Evolutionary conservation across 495 filamentous ascomycete species (phyloP).

Genomic region (Viridothelium virens): DNA sequence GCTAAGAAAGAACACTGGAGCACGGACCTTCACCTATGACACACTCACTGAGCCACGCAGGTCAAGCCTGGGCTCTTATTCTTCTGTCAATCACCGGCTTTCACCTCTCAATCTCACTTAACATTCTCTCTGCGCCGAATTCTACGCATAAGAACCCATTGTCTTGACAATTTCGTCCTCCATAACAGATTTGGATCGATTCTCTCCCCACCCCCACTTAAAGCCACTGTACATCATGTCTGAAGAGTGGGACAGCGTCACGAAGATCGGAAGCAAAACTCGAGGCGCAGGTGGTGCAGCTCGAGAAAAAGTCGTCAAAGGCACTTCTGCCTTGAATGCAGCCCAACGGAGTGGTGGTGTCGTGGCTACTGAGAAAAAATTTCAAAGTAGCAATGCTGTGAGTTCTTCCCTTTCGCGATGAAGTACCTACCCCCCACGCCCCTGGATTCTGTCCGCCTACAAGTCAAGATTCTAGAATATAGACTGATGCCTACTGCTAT

Average conservation of each 20-base stretch:
- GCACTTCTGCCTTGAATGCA: conserved; percentile 77
- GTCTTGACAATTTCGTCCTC: neutral
- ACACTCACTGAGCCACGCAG: neutral
- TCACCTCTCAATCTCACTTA: neutral
- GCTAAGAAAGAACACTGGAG: neutral
- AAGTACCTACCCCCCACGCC: neutral
- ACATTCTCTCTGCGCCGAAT: neutral
- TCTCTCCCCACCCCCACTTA: neutral
- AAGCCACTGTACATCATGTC: conserved; percentile 40
- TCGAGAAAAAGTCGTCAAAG: conserved; percentile 80
- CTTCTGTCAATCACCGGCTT: neutral
- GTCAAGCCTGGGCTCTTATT: neutral
- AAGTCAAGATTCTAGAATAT: conserved; percentile 11
- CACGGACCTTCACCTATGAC: conserved; percentile 4
- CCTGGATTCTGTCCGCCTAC: conserved; percentile 16
- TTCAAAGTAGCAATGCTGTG: conserved; percentile 65
- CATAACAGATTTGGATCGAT: neutral
- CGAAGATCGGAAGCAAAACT: conserved; percentile 85
- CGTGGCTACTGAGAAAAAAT: conserved; percentile 92
- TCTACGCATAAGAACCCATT: neutral
- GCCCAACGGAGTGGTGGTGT: conserved; percentile 71
- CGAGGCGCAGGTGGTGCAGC: conserved; percentile 51
- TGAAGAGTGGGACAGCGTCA: conserved; percentile 78
- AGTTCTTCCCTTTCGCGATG: conserved; percentile 32
- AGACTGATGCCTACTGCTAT: neutral